phyloP scores from a whole-genome alignment of 2,329 filamentous ascomycete species.

The Botrytis cinerea region DNA sequence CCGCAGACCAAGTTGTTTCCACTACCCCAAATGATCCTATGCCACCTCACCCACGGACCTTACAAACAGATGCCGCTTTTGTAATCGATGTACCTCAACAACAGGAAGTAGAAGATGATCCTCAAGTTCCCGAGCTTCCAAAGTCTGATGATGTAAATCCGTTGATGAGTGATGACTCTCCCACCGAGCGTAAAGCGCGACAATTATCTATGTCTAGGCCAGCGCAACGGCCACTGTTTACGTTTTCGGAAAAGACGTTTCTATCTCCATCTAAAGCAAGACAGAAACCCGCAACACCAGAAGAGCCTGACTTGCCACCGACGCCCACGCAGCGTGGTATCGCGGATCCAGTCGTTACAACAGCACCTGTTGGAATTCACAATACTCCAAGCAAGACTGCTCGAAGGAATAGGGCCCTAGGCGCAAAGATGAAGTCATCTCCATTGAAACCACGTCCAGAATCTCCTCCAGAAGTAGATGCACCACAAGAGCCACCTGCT shows the following conservation, averaged over 20 bases:
- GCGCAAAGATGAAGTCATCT: constrained; percentile 39
- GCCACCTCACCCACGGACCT: not conserved
- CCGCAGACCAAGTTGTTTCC: constrained; percentile 3
- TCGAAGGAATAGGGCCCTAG: constrained; percentile 44
- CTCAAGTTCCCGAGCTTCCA: not conserved
- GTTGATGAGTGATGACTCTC: constrained; percentile 21
- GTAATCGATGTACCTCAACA: not conserved
- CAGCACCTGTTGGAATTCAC: constrained; percentile 61
- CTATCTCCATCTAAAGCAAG: not conserved
- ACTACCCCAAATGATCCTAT: constrained; percentile 17
- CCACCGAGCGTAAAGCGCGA: constrained; percentile 17
- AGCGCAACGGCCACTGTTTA: constrained; percentile 10
- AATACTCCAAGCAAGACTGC: constrained; percentile 56
- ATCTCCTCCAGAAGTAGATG: constrained; percentile 16
- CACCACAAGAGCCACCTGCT: constrained; percentile 14
- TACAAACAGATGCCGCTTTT: not conserved
- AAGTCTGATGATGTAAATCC: constrained; percentile 8
- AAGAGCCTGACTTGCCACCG: constrained; percentile 65
- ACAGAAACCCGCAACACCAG: constrained; percentile 31
- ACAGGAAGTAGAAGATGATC: not conserved
- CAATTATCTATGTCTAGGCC: constrained; percentile 19
- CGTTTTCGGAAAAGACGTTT: not conserved
- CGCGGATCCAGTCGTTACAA: constrained; percentile 55
- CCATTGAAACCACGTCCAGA: constrained; percentile 39
- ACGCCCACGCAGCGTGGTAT: constrained; percentile 53